These are phyloP conservation scores for Hypoxylon fuscum DNA, from an alignment of 495 filamentous ascomycete species.

Conservation along the genomic window DNA sequence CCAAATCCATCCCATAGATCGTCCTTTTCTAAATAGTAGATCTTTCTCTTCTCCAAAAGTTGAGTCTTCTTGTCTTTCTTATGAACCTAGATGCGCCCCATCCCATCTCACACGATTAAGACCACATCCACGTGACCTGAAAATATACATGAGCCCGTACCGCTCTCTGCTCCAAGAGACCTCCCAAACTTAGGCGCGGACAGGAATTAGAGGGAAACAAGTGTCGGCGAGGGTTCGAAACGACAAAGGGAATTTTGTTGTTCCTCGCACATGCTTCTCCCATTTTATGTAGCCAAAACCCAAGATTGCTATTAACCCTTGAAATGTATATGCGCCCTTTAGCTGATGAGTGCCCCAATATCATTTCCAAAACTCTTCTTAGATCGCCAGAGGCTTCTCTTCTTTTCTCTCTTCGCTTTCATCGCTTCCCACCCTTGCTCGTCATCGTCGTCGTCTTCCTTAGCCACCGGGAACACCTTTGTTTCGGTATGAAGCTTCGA, in stretches of 20 bases:
- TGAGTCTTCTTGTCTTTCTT: slow-evolving; percentile 18
- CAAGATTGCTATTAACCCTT: slow-evolving; percentile 27
- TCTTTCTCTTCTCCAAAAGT: slow-evolving; percentile 32
- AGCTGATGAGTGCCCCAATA: slow-evolving; percentile 54
- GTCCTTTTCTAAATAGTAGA: slow-evolving; percentile 31
- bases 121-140: slow-evolving; percentile 12
- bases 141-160: slow-evolving; percentile 41
- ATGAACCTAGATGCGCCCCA: slow-evolving; percentile 27
- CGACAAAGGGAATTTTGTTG: slow-evolving; percentile 2
- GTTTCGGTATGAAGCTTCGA: slow-evolving; percentile 39
- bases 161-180: slow-evolving; percentile 9
- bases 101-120: slow-evolving; percentile 11
- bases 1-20: slow-evolving; percentile 16
- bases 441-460: slow-evolving; percentile 74
- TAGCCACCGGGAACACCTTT: slow-evolving; percentile 40
- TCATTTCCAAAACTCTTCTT: slow-evolving; percentile 64
- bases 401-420: slow-evolving; percentile 84
- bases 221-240: slow-evolving; percentile 1
- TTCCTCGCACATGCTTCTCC: slow-evolving; percentile 21
- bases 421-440: slow-evolving; percentile 85
- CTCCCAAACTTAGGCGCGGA: slow-evolving; percentile 17
- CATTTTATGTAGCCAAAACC: slow-evolving; percentile 41
- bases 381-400: slow-evolving; percentile 75
- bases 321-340: slow-evolving; percentile 36
- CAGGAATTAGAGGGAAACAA: too few species aligned